Evolutionary conservation across 495 filamentous ascomycete genomes (phyloP).

Genomic region (Trichoderma asperelloides): DNA sequence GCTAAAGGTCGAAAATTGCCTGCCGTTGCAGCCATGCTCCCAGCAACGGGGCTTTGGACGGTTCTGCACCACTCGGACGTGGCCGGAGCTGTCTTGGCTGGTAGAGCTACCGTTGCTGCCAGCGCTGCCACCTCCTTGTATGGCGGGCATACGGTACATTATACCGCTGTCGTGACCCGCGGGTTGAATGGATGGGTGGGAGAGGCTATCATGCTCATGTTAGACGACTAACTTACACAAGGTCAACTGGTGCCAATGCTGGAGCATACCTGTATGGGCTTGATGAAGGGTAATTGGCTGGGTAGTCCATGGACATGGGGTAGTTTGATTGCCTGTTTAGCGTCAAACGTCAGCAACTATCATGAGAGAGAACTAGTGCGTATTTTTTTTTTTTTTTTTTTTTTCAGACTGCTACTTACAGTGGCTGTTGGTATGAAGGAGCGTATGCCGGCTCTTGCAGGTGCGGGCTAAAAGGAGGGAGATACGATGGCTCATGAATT

Average conservation of each 20-base stretch:
- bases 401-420: conserved; percentile 21
- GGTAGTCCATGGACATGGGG: conserved; percentile 20
- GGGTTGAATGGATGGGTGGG: conserved; percentile 16
- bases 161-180: conserved; percentile 27
- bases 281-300: conserved; percentile 13
- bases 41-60: conserved; percentile 87
- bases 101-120: conserved; percentile 12
- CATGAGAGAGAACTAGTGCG: background rate
- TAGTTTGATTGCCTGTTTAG: conserved; percentile 20
- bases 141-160: conserved; percentile 34
- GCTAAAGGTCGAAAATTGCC: conserved; percentile 92
- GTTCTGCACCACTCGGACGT: conserved; percentile 61
- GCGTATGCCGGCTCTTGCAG: conserved; percentile 28
- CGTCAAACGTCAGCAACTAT: conserved; percentile 11
- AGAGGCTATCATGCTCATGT: conserved; percentile 12
- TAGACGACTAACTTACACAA: conserved; percentile 13
- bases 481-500: conserved; percentile 29
- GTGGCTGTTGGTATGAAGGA: conserved; percentile 19
- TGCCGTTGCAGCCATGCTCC: conserved; percentile 91
- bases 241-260: background rate
- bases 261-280: conserved; percentile 36
- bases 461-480: conserved; percentile 34
- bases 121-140: conserved; percentile 13
- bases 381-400: background rate
- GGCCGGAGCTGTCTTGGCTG: conserved; percentile 26